Conservation (phyloP, 164 flowering plant species). For the Vitis riparia region DNA sequence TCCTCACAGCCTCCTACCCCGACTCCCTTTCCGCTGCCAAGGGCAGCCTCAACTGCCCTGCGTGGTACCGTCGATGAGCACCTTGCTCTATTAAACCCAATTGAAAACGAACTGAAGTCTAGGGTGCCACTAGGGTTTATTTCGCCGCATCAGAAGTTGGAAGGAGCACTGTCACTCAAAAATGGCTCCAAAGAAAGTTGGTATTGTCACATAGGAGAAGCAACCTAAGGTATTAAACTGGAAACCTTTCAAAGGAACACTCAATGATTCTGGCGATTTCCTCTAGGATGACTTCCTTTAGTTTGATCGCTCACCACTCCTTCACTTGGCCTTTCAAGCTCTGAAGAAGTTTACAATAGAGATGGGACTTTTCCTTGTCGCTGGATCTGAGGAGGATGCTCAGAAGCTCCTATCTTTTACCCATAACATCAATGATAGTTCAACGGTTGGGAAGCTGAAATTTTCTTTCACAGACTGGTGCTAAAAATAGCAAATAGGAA, state of each 20-base stretch:
- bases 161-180: too few species aligned
- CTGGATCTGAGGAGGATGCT: slow-evolving; percentile 87
- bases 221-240: slow-evolving; percentile 62
- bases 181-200: too few species aligned
- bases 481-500: too few species aligned
- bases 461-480: too few species aligned
- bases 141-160: too few species aligned
- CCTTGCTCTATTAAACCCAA: too few species aligned
- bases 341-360: slow-evolving; percentile 60
- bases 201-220: too few species aligned
- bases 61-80: too few species aligned
- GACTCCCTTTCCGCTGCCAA: slow-evolving; percentile 20
- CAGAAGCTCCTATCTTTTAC: slow-evolving; percentile 55
- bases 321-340: slow-evolving; percentile 81
- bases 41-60: slow-evolving; percentile 29
- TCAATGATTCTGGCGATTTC: slow-evolving; percentile 79
- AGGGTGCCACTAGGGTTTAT: too few species aligned
- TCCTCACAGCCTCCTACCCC: slow-evolving; percentile 38
- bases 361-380: slow-evolving; percentile 66
- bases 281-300: slow-evolving; percentile 82
- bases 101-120: too few species aligned
- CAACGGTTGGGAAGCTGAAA: slow-evolving; percentile 41
- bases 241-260: slow-evolving; percentile 66
- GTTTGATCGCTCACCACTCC: slow-evolving; percentile 74
- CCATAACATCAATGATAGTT: slow-evolving; percentile 45